Base-by-base conservation (phyloP, 352 stramenopile species). In the Globisporangium sylvaticum region DNA sequence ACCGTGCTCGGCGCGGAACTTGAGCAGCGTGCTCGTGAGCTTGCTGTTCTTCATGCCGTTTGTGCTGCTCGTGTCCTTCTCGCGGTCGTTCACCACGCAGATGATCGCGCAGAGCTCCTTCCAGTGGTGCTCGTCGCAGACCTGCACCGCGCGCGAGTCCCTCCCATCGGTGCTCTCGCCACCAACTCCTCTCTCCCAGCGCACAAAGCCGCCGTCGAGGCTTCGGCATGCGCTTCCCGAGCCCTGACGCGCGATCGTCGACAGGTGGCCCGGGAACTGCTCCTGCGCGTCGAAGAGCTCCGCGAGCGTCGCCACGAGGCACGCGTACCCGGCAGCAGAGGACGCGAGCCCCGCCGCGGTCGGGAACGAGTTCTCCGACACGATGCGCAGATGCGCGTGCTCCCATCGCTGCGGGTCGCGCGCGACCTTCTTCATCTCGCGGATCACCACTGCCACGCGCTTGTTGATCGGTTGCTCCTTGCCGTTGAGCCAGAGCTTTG, bases 341-440 rank as follows among this genome's bases (percentile, higher is more conserved):
- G 94, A 99, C 57, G 98, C 98, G 46, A 99, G 89, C 15, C 98
- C 98, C 1, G 97, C 97, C 6, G 96, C 97, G 4, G 97, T 99
- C 4, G 98, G 98, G 76, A 99, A 99, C 67, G 93, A 99, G 76
- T 99, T 99, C 65, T 95, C 91, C 32, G 89, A 98, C 8, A 95
- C 91, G 52, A 99, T 97, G 67, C 98, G 95, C 42, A 99, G 74
- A 24, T 95, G 73, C 15, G 63, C 54, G 64, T 74, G 62, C 39
- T 54, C 53, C 57, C 55, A 64, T 53, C 55, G 48, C 39, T 22
- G 52, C 46, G 61, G 68, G 34, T 56, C 67, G 20, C 15, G 75
- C 22, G 71, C 82, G n/a, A 86, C 62, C 25, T 79, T 72, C 37
- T 81, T 76, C 74, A 96, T 90, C 65, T 89, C 80, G 12, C 71